Evolutionary conservation across 106 monocot genomes (phyloP).

Genomic region (Gastrodia elata): DNA sequence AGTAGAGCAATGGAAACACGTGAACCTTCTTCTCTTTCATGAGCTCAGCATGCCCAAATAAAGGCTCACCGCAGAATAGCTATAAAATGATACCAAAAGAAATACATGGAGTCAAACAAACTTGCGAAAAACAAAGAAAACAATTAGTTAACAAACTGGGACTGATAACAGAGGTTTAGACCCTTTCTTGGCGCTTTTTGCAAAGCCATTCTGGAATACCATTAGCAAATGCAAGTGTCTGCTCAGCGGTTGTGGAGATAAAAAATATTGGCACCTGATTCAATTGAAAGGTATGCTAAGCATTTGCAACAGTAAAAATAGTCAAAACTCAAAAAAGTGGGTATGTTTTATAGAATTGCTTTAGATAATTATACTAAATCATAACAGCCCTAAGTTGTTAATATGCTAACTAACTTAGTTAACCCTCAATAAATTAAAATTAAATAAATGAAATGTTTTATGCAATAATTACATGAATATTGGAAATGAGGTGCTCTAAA

Average conservation of each 20-base stretch:
- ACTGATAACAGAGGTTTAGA: slow-evolving; percentile 8
- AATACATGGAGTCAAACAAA: neutral
- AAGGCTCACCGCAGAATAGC: slow-evolving; percentile 71
- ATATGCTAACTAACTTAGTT: too few species aligned
- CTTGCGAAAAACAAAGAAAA: neutral
- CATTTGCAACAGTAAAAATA: neutral
- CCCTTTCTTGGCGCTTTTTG: slow-evolving; percentile 73
- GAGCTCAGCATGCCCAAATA: slow-evolving; percentile 66
- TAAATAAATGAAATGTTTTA: too few species aligned
- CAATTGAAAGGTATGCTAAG: neutral
- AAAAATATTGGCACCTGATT: slow-evolving; percentile 75
- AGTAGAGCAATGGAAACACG: slow-evolving; percentile 41
- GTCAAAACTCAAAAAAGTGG: neutral
- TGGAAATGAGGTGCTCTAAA: too few species aligned
- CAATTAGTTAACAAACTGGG: neutral
- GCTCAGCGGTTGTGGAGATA: slow-evolving; percentile 58
- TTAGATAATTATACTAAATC: too few species aligned
- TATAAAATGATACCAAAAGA: slow-evolving; percentile 18
- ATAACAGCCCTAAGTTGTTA: too few species aligned
- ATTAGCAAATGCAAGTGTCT: slow-evolving; percentile 59
- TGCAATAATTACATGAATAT: too few species aligned
- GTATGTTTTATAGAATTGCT: neutral
- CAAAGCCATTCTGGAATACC: slow-evolving; percentile 90
- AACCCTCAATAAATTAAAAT: too few species aligned
- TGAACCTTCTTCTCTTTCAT: slow-evolving; percentile 45